Conservation (phyloP, 2,329 filamentous ascomycete genomes). For the Trichophyton equinum region DNA sequence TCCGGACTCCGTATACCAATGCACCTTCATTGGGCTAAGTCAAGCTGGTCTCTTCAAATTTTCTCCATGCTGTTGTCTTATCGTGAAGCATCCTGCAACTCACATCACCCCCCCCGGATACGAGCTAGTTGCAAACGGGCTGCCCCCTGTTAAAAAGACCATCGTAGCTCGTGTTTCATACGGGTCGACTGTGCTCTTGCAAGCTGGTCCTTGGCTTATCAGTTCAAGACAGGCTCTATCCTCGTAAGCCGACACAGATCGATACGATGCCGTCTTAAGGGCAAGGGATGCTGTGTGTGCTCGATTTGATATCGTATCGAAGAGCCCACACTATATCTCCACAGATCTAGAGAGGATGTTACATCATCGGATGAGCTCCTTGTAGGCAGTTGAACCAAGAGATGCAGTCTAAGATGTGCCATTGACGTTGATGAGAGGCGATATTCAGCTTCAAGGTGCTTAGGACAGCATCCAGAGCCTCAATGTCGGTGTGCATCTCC, state of each 20-base stretch:
- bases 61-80: not conserved
- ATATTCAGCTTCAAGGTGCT: not conserved
- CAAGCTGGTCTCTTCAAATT: not conserved
- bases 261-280: not conserved
- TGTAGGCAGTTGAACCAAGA: not conserved
- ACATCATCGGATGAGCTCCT: not conserved
- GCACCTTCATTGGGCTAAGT: not conserved
- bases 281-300: not conserved
- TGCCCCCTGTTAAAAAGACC: not conserved
- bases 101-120: not conserved
- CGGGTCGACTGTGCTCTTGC: not conserved
- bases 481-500: not conserved
- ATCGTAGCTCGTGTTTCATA: slow-evolving; percentile 2
- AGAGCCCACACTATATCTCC: not conserved
- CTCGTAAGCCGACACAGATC: slow-evolving; percentile 1
- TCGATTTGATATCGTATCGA: not conserved
- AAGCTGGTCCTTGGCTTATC: slow-evolving; percentile 1
- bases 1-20: not conserved
- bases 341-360: not conserved
- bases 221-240: not conserved
- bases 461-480: not conserved
- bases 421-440: not conserved
- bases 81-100: not conserved
- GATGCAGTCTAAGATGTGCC: not conserved
- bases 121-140: not conserved